Conservation (phyloP, 2,329 filamentous ascomycete genomes). For the Passalora sequoiae region DNA sequence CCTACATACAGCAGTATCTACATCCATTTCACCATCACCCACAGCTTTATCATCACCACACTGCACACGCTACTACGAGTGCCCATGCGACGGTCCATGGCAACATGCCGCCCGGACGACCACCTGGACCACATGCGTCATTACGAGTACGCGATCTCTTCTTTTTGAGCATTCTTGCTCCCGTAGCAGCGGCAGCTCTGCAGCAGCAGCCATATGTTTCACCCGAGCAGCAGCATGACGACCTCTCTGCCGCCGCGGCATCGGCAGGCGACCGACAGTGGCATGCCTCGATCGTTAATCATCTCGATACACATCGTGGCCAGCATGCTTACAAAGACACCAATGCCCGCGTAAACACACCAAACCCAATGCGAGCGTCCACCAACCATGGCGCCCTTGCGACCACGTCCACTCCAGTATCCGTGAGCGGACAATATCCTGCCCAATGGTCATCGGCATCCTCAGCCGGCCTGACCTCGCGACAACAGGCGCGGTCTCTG, state of each 20-base stretch:
- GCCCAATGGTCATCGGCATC: slow-evolving; percentile 51
- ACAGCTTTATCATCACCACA: too few relatives aligned
- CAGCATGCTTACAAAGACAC: slow-evolving; percentile 28
- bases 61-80: too few relatives aligned
- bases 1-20: too few relatives aligned
- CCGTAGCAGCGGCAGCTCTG: slow-evolving; percentile 34
- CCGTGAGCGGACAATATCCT: slow-evolving; percentile 82
- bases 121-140: slow-evolving; percentile 25
- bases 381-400: slow-evolving; percentile 73
- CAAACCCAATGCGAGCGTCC: slow-evolving; percentile 25
- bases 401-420: slow-evolving; percentile 87
- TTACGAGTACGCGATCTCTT: slow-evolving; percentile 29
- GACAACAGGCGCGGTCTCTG: slow-evolving; percentile 91
- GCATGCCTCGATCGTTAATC: slow-evolving; percentile 19
- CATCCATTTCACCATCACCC: too few relatives aligned
- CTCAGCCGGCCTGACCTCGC: slow-evolving; percentile 62
- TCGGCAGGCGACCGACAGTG: slow-evolving; percentile 16
- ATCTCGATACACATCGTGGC: slow-evolving; percentile 26
- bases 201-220: slow-evolving; percentile 33
- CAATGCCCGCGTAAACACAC: slow-evolving; percentile 14
- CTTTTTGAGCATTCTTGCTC: slow-evolving; percentile 28
- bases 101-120: slow-evolving; percentile 31
- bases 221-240: slow-evolving; percentile 14
- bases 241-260: slow-evolving; percentile 20
- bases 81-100: slow-evolving; percentile 19